Base-by-base conservation (phyloP, 148 eudicot genomes). In the Chenopodium formosanum region DNA sequence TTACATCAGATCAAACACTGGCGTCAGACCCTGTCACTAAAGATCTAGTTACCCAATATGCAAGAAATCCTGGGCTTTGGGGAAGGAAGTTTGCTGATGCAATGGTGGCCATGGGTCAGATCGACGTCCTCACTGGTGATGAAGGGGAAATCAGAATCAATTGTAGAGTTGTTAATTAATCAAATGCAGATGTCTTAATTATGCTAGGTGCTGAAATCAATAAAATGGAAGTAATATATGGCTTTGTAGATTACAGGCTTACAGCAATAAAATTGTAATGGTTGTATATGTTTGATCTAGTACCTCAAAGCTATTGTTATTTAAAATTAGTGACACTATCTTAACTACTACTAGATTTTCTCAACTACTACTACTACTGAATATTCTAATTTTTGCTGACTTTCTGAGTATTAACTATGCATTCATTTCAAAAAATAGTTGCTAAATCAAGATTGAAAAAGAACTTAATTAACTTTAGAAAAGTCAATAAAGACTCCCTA, bases 41-140 rank as follows among this genome's bases (percentile, higher is more conserved):
- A 4, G 71, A 73, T 68, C 90, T 80, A 56, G 96, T 95, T 44
- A 19, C 2, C 22, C 89, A 84, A 77, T 83, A 94, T 74, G 94
- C 93, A 19, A 79, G 8, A 63, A 78, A 86, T 29, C 85, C 84
- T 4, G 58, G 62, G 29, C 69, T 86, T 12, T 93, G 98, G 97
- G 81, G 77, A 68, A 81, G 44, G 2, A 88, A 91, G 44, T 93
- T 95, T 80, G 92, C 88, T 22, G 82, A 70, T 67, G 97, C 98
- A 25, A 93, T 95, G 97, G 92, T 93, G 34, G 86, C 82, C 44
- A 91, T 95, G 98, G 94, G 98, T 58, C 83, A 62, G 40, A 85
- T 90, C 23, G 91, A 85, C 4, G 96, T 95, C 52, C 86, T 89
- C 19, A 95, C 91, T 1, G 96, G 96, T 2, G 76, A 56, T 65